Evolutionary conservation across 108 stramenopile genomes (phyloP).

Genomic region (Stephanodiscus minutulus): DNA sequence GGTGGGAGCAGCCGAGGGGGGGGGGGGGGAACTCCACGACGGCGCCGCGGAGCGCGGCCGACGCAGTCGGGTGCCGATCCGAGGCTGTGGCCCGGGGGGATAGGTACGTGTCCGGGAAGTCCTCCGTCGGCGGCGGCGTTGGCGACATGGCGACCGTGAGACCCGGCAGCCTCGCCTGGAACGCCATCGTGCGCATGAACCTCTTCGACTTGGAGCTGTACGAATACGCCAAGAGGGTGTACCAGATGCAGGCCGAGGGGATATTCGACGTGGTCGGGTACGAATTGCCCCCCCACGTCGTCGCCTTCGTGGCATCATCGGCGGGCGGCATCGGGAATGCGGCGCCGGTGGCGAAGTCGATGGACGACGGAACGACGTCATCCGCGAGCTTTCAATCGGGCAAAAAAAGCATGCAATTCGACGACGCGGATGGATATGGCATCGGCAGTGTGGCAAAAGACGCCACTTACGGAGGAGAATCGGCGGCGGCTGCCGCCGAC

Average conservation of each 20-base stretch:
- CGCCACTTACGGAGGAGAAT: no score
- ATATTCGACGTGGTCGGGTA: slow-evolving; percentile 27
- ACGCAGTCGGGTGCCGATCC: slow-evolving; percentile 13
- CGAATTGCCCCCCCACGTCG: background rate
- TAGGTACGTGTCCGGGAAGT: slow-evolving; percentile 22
- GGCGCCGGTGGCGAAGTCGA: background rate
- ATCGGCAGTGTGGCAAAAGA: no score
- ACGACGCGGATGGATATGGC: no score
- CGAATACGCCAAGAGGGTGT: slow-evolving; percentile 47
- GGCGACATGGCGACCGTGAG: slow-evolving; percentile 5
- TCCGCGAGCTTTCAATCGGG: background rate
- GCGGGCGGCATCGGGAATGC: background rate
- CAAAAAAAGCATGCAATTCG: background rate
- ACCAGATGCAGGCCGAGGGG: slow-evolving; percentile 32
- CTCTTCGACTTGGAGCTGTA: slow-evolving; percentile 51
- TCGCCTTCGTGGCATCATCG: background rate
- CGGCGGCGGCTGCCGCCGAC: background rate
- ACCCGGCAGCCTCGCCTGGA: slow-evolving; percentile 46
- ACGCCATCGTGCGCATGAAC: slow-evolving; percentile 36
- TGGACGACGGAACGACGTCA: background rate
- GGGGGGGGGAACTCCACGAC: slow-evolving; percentile 8
- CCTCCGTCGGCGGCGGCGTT: slow-evolving; percentile 10
- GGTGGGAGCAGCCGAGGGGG: slow-evolving; percentile 21
- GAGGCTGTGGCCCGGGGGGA: slow-evolving; percentile 22
- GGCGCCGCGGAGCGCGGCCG: background rate